phyloP scores from a whole-genome alignment of 169 alveolate genomes.

The Miamiensis avidus region DNA sequence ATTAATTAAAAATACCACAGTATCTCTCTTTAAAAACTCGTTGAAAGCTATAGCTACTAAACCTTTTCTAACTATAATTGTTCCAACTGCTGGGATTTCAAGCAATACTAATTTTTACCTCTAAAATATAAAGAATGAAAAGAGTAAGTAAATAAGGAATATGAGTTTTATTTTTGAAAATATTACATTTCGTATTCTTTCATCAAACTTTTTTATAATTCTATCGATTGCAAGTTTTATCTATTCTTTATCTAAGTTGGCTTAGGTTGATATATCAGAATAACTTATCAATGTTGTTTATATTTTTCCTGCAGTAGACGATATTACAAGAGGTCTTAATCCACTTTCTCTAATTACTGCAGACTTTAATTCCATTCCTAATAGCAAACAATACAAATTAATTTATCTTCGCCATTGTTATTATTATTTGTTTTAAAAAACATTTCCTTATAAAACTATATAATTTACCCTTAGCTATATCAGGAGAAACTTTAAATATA shows the following conservation, averaged over 20 bases:
- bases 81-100: not conserved
- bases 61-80: not conserved
- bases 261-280: not conserved
- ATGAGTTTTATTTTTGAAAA: too few species aligned
- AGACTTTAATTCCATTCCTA: not conserved
- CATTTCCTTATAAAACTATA: too few species aligned
- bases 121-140: too few species aligned
- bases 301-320: not conserved
- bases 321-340: not conserved
- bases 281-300: not conserved
- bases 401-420: too few species aligned
- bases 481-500: not conserved
- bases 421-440: too few species aligned
- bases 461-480: not conserved
- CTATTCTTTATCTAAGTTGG: not conserved
- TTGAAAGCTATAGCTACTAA: not conserved
- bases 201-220: not conserved
- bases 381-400: too few species aligned
- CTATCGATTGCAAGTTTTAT: not conserved
- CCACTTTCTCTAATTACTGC: not conserved
- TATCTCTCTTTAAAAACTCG: not conserved
- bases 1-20: not conserved
- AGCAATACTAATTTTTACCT: not conserved
- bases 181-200: not conserved
- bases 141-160: too few species aligned